phyloP scores from a whole-genome alignment of 2,329 filamentous ascomycete genomes.

The Trichoderma koningii region DNA sequence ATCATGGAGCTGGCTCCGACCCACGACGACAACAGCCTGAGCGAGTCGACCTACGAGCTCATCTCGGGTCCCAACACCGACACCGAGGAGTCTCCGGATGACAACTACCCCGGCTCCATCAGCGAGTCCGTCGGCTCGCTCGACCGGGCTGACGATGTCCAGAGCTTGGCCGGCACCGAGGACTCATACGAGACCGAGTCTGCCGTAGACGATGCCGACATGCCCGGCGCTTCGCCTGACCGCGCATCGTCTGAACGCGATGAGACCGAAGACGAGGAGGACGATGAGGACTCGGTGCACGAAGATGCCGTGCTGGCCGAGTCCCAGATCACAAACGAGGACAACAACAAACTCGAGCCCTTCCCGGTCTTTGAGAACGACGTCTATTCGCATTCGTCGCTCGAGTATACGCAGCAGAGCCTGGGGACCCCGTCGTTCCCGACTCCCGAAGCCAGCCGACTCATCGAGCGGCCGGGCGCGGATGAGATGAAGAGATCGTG shows the following conservation, averaged over 20 bases:
- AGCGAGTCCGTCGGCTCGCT: constrained; percentile 55
- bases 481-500: constrained; percentile 27
- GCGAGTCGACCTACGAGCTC: constrained; percentile 60
- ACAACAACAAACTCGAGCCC: constrained; percentile 29
- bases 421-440: constrained; percentile 48
- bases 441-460: constrained; percentile 41
- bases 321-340: constrained; percentile 20
- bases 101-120: constrained; percentile 49
- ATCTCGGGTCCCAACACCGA: constrained; percentile 51
- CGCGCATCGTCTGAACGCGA: constrained; percentile 15
- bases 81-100: constrained; percentile 56
- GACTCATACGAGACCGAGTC: constrained; percentile 50
- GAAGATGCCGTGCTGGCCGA: constrained; percentile 25
- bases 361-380: constrained; percentile 44
- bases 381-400: constrained; percentile 44
- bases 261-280: constrained; percentile 26
- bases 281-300: constrained; percentile 25
- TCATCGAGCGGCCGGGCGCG: constrained; percentile 32
- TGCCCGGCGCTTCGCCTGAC: not conserved
- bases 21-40: constrained; percentile 54
- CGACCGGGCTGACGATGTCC: constrained; percentile 54
- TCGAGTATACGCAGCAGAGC: constrained; percentile 53
- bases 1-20: constrained; percentile 54
- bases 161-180: constrained; percentile 54
- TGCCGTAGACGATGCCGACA: constrained; percentile 40